phyloP scores from a whole-genome alignment of 2,329 filamentous ascomycete species.

The Pseudogymnoascus sp. region DNA sequence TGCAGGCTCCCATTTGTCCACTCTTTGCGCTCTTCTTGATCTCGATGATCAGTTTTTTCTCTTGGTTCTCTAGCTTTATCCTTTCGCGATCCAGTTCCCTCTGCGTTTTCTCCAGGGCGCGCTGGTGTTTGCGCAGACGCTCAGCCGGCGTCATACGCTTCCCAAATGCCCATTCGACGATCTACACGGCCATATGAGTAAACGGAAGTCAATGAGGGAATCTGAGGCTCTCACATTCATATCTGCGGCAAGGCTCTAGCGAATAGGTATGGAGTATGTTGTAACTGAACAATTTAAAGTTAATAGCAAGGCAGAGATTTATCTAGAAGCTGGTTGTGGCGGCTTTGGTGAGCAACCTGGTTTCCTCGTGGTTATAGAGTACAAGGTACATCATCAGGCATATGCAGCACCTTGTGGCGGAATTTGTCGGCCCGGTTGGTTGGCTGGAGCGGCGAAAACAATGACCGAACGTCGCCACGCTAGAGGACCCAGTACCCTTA shows the following conservation, averaged over 20 bases:
- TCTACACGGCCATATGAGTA: constrained; percentile 41
- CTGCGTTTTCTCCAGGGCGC: constrained; percentile 94
- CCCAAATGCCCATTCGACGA: constrained; percentile 98
- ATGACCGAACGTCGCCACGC: constrained; percentile 6
- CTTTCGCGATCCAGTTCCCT: constrained; percentile 92
- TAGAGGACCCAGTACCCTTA: constrained; percentile 1
- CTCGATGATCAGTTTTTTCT: constrained; percentile 91
- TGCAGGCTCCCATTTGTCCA: constrained; percentile 95
- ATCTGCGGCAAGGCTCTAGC: background rate
- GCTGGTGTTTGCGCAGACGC: constrained; percentile 86
- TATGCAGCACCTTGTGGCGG: background rate
- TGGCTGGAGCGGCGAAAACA: background rate
- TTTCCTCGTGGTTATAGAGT: constrained; percentile 1
- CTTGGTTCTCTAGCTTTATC: constrained; percentile 94
- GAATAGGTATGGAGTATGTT: background rate
- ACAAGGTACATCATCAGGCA: constrained; percentile 8
- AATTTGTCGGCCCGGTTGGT: background rate
- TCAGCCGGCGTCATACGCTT: constrained; percentile 98
- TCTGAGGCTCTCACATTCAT: constrained; percentile 2
- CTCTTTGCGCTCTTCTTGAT: constrained; percentile 99
- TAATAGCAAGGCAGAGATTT: background rate
- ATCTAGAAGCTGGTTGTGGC: background rate
- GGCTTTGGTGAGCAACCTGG: constrained; percentile 1
- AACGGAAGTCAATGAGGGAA: background rate
- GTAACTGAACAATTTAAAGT: constrained; percentile 1